Evolutionary conservation across 2,329 filamentous ascomycete species (phyloP), one percentile per base, ranked within the genome.

Genomic region (Pseudovirgaria hyperparasitica): DNA sequence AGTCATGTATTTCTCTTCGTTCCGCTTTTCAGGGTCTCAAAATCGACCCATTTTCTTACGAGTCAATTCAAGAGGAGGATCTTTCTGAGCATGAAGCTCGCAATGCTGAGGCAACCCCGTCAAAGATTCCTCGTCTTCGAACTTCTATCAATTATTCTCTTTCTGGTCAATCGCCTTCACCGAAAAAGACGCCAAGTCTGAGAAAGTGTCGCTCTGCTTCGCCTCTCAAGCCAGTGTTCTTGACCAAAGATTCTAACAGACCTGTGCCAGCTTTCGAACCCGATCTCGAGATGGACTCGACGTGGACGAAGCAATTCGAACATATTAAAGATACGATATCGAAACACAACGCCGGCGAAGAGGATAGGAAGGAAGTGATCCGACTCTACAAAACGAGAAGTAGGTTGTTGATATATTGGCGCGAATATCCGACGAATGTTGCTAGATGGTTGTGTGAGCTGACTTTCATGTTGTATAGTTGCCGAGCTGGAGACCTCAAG

Each of bases 191-290:
- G 35, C 23, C 41, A 40, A n/a, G n/a, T n/a, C n/a, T n/a, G n/a
- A n/a, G n/a, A n/a, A n/a, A n/a, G n/a, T n/a, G n/a, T n/a, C 29
- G 29, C n/a, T 9, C 23, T 14, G n/a, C 13, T 5, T 24, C 29
- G 10, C 25, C 25, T 15, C 14, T 9, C 7, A 49, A 48, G 25
- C 66, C 68, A 38, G 51, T 49, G 9, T 86, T 67, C 61, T 62
- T 87, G 44, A 76, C 68, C 39, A 79, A 75, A 60, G 60, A 76
- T 63, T 82, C 85, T 74, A 77, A 82, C 66, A 58, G 69, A 38
- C 65, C 60, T 56, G 48, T 52, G 50, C 60, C 68, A 82, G 79
- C 70, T 44, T 87, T 78, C 68, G 84, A 94, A 50, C 73, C 85
- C 39, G 76, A 85, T 41, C 71, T 71, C 34, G 73, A 77, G 37